Evolutionary conservation across 371 early-diverging fungal genomes (phyloP).

Genomic region (Apophysomyces variabilis): DNA sequence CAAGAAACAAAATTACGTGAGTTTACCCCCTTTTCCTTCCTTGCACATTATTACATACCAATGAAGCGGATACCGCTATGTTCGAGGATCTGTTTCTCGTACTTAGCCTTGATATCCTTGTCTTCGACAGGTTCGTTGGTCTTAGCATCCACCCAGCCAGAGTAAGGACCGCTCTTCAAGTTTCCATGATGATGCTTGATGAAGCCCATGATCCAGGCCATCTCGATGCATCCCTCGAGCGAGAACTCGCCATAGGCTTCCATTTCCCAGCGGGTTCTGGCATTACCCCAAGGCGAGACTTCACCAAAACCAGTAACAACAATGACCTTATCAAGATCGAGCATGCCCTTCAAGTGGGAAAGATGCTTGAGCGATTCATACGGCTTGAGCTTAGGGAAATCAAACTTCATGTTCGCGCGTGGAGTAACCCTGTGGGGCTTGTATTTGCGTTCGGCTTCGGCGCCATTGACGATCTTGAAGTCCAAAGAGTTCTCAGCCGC

Average conservation of each 20-base stretch:
- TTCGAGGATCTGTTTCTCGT: conserved; percentile 90
- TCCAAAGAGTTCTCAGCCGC: conserved; percentile 80
- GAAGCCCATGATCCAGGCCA: conserved; percentile 97
- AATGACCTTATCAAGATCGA: conserved; percentile 92
- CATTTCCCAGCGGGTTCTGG: conserved; percentile 98
- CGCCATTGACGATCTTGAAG: conserved; percentile 76
- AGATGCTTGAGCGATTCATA: conserved; percentile 73
- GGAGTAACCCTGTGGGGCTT: conserved; percentile 82
- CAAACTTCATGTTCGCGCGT: conserved; percentile 93
- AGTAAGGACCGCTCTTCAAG: conserved; percentile 84
- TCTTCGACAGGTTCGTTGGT: conserved; percentile 92
- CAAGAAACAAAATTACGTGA: conserved; percentile 7
- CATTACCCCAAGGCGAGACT: conserved; percentile 94
- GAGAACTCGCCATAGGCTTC: conserved; percentile 93
- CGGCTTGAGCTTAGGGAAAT: conserved; percentile 79
- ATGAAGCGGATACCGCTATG: conserved; percentile 96
- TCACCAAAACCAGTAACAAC: conserved; percentile 96
- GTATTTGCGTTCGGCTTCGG: conserved; percentile 75
- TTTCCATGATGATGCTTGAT: conserved; percentile 91
- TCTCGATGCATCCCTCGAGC: conserved; percentile 94
- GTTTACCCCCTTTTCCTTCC: conserved; percentile 12
- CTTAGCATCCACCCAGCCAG: conserved; percentile 95
- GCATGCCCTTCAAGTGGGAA: conserved; percentile 82
- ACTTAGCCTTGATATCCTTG: conserved; percentile 90
- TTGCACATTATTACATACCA: conserved; percentile 43